Evolutionary conservation across 371 early-diverging fungal genomes (phyloP).

Genomic region (Syncephalastrum sp.): DNA sequence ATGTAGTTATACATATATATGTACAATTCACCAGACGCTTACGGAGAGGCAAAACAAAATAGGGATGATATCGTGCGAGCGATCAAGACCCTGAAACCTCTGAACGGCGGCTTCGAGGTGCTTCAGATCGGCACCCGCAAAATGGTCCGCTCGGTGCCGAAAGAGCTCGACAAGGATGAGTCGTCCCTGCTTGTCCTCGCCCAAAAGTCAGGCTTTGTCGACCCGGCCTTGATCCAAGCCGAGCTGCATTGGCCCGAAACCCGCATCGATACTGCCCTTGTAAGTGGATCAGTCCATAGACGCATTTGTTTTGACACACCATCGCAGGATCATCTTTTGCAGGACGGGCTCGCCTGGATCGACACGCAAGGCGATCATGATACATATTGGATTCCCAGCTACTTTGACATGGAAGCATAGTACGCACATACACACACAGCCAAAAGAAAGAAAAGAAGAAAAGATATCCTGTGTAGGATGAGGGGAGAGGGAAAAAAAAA

Average conservation of each 20-base stretch:
- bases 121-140: constrained; percentile 72
- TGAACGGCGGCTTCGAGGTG: constrained; percentile 86
- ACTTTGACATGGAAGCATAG: constrained; percentile 47
- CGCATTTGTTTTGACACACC: constrained; percentile 7
- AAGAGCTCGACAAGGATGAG: constrained; percentile 86
- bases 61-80: constrained; percentile 86
- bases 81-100: constrained; percentile 79
- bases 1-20: too few species aligned
- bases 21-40: not conserved
- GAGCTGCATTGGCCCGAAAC: constrained; percentile 64
- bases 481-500: too few species aligned
- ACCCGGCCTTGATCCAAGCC: constrained; percentile 45
- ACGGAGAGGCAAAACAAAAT: not conserved
- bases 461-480: too few species aligned
- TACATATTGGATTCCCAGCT: constrained; percentile 84
- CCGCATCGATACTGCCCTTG: constrained; percentile 50
- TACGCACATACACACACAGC: not conserved
- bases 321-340: constrained; percentile 68
- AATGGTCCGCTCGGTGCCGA: constrained; percentile 88
- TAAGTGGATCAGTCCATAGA: constrained; percentile 15
- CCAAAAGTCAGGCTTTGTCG: constrained; percentile 72
- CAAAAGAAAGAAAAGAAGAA: too few species aligned
- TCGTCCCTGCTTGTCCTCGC: constrained; percentile 68
- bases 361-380: constrained; percentile 61
- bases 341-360: constrained; percentile 84